Evolutionary conservation across 352 stramenopile genomes (phyloP).

Genomic region (Phytophthora pisi): DNA sequence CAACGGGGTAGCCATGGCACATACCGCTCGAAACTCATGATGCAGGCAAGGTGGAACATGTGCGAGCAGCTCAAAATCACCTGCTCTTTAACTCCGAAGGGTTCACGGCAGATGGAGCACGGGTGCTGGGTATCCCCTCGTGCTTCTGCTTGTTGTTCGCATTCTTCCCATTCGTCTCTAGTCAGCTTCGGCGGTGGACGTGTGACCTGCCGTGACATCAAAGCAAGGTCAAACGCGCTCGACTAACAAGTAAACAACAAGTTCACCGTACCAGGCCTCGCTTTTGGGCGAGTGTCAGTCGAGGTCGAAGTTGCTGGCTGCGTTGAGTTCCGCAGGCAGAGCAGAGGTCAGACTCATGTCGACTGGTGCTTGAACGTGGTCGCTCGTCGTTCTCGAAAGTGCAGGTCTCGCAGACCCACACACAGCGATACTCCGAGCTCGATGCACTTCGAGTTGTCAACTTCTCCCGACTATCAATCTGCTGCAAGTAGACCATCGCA

Average conservation of each 20-base stretch:
- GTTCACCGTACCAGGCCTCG: constrained; percentile 53
- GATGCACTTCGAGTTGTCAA: background rate
- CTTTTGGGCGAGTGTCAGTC: constrained; percentile 73
- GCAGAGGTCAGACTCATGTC: constrained; percentile 43
- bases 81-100: constrained; percentile 74
- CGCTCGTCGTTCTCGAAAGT: constrained; percentile 76
- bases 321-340: constrained; percentile 48
- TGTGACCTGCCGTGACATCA: constrained; percentile 36
- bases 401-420: constrained; percentile 83
- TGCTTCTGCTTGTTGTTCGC: constrained; percentile 66
- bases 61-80: constrained; percentile 89
- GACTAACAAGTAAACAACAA: background rate
- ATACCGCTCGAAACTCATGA: constrained; percentile 82
- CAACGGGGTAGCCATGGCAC: background rate
- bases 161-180: constrained; percentile 70
- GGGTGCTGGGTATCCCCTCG: constrained; percentile 66
- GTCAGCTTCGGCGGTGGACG: constrained; percentile 68
- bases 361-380: constrained; percentile 2
- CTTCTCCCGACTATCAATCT: constrained; percentile 5
- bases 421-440: constrained; percentile 47
- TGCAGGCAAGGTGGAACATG: constrained; percentile 84
- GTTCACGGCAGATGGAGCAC: constrained; percentile 85
- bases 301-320: constrained; percentile 32
- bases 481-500: background rate
- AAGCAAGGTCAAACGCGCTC: background rate